Conservation (phyloP, 2,329 filamentous ascomycete genomes). For the Diaporthe nobilis region DNA sequence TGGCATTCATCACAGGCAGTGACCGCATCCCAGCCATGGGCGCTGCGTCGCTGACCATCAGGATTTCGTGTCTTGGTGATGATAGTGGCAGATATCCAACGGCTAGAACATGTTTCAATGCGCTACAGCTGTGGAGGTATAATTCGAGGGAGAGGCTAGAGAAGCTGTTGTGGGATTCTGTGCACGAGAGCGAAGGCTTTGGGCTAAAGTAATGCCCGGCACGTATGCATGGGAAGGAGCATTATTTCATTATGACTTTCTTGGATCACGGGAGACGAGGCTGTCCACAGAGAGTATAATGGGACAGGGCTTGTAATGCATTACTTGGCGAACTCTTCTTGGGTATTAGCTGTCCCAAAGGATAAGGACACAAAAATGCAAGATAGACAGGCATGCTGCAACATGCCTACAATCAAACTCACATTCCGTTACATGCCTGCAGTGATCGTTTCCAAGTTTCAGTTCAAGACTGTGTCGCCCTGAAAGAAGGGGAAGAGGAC, state of each 20-base stretch:
- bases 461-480: not conserved
- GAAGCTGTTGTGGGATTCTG: constrained; percentile 83
- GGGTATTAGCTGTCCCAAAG: constrained; percentile 1
- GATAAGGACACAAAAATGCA: constrained; percentile 8
- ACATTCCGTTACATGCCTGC: not conserved
- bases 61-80: constrained; percentile 81
- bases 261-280: not conserved
- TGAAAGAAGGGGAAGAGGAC: not conserved
- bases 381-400: constrained; percentile 29
- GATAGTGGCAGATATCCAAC: constrained; percentile 84
- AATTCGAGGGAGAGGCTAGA: constrained; percentile 76
- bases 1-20: constrained; percentile 91
- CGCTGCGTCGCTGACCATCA: constrained; percentile 82
- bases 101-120: constrained; percentile 93
- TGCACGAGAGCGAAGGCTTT: constrained; percentile 93
- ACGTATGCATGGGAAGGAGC: not conserved
- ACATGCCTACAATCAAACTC: constrained; percentile 10
- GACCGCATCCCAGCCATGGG: constrained; percentile 93
- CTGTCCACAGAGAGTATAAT: not conserved
- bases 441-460: too few species aligned
- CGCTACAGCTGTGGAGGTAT: constrained; percentile 83
- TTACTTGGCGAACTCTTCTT: constrained; percentile 17
- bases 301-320: not conserved
- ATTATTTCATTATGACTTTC: not conserved
- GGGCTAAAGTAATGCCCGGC: constrained; percentile 76